phyloP scores from a whole-genome alignment of 352 stramenopile species.

The Globisporangium echinulatum region DNA sequence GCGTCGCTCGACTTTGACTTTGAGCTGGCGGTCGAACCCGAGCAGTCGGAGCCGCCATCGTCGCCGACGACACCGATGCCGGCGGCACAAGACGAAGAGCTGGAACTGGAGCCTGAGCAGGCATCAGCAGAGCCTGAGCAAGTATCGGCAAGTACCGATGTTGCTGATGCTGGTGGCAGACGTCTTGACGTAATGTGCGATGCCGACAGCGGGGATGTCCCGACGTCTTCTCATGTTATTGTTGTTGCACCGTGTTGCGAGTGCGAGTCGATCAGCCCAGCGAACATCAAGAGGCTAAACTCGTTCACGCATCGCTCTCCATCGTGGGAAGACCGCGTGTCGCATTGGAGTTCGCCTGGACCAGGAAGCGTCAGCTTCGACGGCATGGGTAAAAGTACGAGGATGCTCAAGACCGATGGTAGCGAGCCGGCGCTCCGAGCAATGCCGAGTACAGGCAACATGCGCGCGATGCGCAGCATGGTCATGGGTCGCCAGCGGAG shows the following conservation, averaged over 20 bases:
- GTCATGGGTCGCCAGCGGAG: conserved; percentile 11
- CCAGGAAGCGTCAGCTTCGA: not conserved
- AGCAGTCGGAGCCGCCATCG: too few species aligned
- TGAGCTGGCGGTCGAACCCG: too few species aligned
- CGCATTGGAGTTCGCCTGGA: not conserved
- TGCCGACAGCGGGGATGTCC: not conserved
- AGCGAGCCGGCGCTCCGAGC: not conserved
- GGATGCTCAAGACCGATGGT: not conserved
- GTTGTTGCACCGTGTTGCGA: not conserved
- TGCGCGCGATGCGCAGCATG: conserved; percentile 6
- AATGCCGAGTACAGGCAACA: not conserved
- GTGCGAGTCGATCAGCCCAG: not conserved
- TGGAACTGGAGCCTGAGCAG: too few species aligned
- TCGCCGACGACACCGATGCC: too few species aligned
- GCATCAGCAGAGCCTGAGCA: too few species aligned
- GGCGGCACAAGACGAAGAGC: too few species aligned
- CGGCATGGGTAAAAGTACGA: not conserved
- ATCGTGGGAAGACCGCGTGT: conserved; percentile 8
- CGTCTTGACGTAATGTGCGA: too few species aligned
- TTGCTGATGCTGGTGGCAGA: too few species aligned
- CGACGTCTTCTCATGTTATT: too few species aligned
- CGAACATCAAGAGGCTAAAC: conserved; percentile 11
- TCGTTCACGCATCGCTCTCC: not conserved
- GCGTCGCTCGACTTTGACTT: too few species aligned
- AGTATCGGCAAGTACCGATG: too few species aligned